A percentile compares a stretch with the other conserved stretches of the same genome.
These are phyloP conservation scores for Macadamia integrifolia DNA, from an alignment of 164 flowering plant species.

Conservation along the genomic window DNA sequence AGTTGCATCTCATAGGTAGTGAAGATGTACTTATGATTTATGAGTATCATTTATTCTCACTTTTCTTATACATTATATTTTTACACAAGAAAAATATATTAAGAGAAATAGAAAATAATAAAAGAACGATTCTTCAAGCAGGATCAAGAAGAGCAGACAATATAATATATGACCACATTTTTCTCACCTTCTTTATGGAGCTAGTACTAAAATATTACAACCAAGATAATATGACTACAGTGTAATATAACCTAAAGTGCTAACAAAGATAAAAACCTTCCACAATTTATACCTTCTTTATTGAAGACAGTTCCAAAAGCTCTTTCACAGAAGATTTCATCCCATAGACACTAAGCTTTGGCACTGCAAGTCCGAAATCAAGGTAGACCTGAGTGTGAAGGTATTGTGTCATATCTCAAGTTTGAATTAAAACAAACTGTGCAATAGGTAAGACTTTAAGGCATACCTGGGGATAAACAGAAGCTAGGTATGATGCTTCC, in stretches of 20 bases:
- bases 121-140: too few species aligned
- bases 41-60: too few species aligned
- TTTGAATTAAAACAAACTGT: background rate
- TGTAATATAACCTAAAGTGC: background rate
- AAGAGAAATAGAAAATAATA: too few species aligned
- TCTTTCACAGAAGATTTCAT: slow-evolving; percentile 85
- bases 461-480: slow-evolving; percentile 87
- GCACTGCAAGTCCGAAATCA: slow-evolving; percentile 89
- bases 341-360: slow-evolving; percentile 85
- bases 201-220: too few species aligned
- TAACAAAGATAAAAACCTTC: background rate
- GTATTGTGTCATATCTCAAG: slow-evolving; percentile 4
- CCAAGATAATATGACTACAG: background rate
- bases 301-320: slow-evolving; percentile 82
- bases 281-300: slow-evolving; percentile 57
- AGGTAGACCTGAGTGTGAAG: slow-evolving; percentile 59
- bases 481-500: slow-evolving; percentile 94
- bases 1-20: background rate
- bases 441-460: background rate
- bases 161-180: too few species aligned
- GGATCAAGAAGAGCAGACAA: too few species aligned
- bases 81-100: too few species aligned
- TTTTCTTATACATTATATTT: too few species aligned
- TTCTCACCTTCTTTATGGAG: too few species aligned
- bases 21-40: background rate